Conservation (phyloP, 345 rosid species). For the Pistacia atlantica region DNA sequence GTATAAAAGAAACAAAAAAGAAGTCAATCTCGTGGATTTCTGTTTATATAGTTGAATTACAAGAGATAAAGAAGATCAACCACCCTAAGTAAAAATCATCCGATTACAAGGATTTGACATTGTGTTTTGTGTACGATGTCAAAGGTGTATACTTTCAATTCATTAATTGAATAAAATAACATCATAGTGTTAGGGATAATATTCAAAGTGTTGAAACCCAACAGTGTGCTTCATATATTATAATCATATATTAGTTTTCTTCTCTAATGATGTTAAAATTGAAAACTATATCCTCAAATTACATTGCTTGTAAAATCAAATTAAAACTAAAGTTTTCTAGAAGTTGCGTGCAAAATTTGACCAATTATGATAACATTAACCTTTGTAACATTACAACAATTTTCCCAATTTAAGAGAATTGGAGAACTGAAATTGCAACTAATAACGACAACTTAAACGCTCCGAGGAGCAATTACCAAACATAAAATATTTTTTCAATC, state of each 20-base stretch:
- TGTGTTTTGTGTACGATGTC: neutral
- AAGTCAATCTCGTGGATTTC: neutral
- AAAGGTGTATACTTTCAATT: neutral
- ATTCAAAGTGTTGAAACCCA: constrained; percentile 8
- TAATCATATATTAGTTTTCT: neutral
- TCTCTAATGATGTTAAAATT: constrained; percentile 4
- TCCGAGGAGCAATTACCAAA: too few relatives aligned
- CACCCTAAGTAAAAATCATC: neutral
- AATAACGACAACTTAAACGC: too few relatives aligned
- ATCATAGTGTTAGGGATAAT: neutral
- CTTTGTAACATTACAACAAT: too few relatives aligned
- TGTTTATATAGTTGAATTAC: too few relatives aligned
- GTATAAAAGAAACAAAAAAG: neutral
- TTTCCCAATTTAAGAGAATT: too few relatives aligned
- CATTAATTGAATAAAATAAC: too few relatives aligned
- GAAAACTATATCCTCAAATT: neutral
- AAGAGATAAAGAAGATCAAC: neutral
- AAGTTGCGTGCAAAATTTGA: too few relatives aligned
- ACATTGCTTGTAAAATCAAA: neutral
- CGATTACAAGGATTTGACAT: neutral
- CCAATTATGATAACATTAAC: too few relatives aligned
- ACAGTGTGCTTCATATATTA: neutral
- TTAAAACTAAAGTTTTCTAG: neutral
- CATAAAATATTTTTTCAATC: too few relatives aligned
- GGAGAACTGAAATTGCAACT: too few relatives aligned